Base-by-base conservation (phyloP, 179 eudicot genomes). In the Spergularia azorica region DNA sequence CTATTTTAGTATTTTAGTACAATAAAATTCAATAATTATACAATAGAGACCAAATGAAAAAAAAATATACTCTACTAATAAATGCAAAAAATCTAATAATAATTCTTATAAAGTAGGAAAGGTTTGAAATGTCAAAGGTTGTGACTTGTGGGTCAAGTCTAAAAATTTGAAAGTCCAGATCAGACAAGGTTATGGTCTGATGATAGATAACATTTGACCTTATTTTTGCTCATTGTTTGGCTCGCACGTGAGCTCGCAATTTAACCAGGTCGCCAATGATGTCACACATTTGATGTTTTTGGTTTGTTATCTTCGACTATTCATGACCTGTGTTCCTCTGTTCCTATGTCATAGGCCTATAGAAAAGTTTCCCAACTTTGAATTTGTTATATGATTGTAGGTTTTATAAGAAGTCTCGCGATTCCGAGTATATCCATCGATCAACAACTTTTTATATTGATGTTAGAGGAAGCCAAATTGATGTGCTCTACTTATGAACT, bases 211-310 rank as follows among this genome's bases (percentile, higher is more conserved):
- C 41, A 54, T 63, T 75, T 75, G 63, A n/a, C 41, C 72, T 57
- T 2, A 12, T 32, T 58, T 39, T 66, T 8, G 12, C 4, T 17
- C 58, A 9, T 36, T 36, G 39, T 13, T 21, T 41, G n/a, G 51
- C 46, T 68, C 55, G 79, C 79, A 75, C 82, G 82, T 79, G 82
- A 63, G n/a, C 76, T 17, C 61, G 61, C 38, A 32, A 58, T 48
- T 13, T 12, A 21, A 43, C 67, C 7, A 3, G 36, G 8, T 52
- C 46, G 39, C 39, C 39, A 2, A 3, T 36, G 39, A 36, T 36
- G 39, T 36, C 39, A 36, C 39, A 36, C 39, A 36, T 36, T 36
- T 36, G 39, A 36, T 36, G 39, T 36, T 36, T 36, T 36, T 36
- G 39, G 39, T 36, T 36, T 36, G 39, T 36, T 36, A 36, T 36